A percentile compares a stretch with the other conserved stretches of the same genome.
Conservation (phyloP, 2,329 filamentous ascomycete genomes). For the Tolypocladium pustulatum region DNA sequence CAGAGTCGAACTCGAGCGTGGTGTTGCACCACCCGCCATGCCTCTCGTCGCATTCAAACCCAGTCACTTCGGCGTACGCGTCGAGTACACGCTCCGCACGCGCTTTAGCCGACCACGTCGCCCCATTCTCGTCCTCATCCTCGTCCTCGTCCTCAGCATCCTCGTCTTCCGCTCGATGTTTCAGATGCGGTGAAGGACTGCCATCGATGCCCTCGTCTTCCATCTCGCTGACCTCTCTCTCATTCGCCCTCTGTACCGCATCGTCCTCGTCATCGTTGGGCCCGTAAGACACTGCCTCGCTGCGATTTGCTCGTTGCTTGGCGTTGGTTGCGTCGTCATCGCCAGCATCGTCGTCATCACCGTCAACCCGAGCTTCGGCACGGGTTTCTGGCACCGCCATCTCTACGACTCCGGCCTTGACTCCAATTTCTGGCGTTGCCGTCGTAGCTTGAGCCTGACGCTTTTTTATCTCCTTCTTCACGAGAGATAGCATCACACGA, state of each 20-base stretch:
- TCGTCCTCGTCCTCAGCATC: constrained; percentile 25
- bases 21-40: constrained; percentile 68
- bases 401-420: constrained; percentile 42
- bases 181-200: constrained; percentile 28
- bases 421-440: constrained; percentile 64
- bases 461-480: constrained; percentile 75
- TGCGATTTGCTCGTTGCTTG: constrained; percentile 65
- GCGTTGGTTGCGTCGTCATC: constrained; percentile 68
- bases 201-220: constrained; percentile 42
- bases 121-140: constrained; percentile 21
- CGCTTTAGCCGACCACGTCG: constrained; percentile 28
- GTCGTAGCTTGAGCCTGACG: constrained; percentile 54
- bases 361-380: constrained; percentile 31
- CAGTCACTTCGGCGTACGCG: constrained; percentile 55
- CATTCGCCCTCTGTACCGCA: constrained; percentile 50
- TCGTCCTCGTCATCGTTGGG: constrained; percentile 89
- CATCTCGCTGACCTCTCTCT: constrained; percentile 19
- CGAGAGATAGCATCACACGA: constrained; percentile 56
- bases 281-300: constrained; percentile 79
- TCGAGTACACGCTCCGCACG: constrained; percentile 56
- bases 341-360: constrained; percentile 60
- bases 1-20: constrained; percentile 70
- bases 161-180: constrained; percentile 20
- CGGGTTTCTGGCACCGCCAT: constrained; percentile 26
- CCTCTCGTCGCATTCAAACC: constrained; percentile 70